A percentile compares a stretch with the other conserved stretches of the same genome.
Conservation (phyloP, 495 filamentous ascomycete genomes). For the Halenospora varia region DNA sequence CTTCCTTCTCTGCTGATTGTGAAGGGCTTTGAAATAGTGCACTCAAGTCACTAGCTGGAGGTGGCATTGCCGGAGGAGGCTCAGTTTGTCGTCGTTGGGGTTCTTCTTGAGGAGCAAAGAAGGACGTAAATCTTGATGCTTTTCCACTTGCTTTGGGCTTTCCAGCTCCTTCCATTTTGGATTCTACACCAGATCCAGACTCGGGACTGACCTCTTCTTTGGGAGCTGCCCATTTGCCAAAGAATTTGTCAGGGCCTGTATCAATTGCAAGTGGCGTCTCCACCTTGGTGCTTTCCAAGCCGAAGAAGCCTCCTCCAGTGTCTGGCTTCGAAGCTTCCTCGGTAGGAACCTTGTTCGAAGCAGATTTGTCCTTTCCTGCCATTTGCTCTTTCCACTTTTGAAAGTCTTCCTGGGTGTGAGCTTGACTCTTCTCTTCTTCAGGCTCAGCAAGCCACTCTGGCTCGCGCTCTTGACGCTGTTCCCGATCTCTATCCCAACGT, state of each 20-base stretch:
- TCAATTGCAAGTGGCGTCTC: constrained; percentile 58
- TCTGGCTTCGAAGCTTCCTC: constrained; percentile 20
- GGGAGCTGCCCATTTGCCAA: constrained; percentile 59
- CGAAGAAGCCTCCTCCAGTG: constrained; percentile 23
- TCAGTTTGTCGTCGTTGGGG: constrained; percentile 49
- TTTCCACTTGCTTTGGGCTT: constrained; percentile 43
- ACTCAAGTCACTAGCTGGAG: constrained; percentile 13
- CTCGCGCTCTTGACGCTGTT: constrained; percentile 65
- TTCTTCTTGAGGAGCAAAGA: constrained; percentile 66
- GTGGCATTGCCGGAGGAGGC: constrained; percentile 29
- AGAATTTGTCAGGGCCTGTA: constrained; percentile 72
- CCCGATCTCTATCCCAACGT: constrained; percentile 57
- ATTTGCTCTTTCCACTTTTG: constrained; percentile 91
- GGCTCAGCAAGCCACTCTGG: constrained; percentile 85
- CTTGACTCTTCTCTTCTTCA: constrained; percentile 62
- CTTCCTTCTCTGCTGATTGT: constrained; percentile 71
- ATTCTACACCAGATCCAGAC: constrained; percentile 4
- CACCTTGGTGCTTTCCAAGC: constrained; percentile 44
- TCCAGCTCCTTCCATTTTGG: constrained; percentile 29
- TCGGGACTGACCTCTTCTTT: constrained; percentile 26
- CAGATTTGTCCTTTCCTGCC: constrained; percentile 53
- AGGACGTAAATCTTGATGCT: constrained; percentile 77
- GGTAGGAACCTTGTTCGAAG: constrained; percentile 35
- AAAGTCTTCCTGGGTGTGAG: constrained; percentile 86
- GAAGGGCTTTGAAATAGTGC: constrained; percentile 14